Percentiles rank a stretch among this genome's conserved stretches.
phyloP scores from a whole-genome alignment of 2,329 filamentous ascomycete genomes.

The Aspergillus flavus region DNA sequence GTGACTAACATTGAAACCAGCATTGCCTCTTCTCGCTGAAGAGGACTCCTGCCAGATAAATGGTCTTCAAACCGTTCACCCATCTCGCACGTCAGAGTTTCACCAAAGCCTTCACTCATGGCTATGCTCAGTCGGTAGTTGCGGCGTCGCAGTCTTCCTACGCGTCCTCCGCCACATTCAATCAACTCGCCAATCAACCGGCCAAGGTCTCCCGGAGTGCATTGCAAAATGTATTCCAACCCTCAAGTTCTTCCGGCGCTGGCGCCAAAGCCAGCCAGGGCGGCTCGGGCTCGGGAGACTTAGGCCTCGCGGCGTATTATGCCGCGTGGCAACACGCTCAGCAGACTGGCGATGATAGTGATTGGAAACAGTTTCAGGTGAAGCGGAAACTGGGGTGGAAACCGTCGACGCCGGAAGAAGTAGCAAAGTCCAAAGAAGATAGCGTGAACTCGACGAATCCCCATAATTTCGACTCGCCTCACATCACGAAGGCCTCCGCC shows the following conservation, averaged over 20 bases:
- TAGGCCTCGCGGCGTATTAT: slow-evolving; percentile 84
- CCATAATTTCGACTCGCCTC: slow-evolving; percentile 62
- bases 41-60: slow-evolving; percentile 77
- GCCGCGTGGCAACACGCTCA: slow-evolving; percentile 84
- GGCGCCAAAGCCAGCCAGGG: slow-evolving; percentile 62
- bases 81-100: slow-evolving; percentile 96
- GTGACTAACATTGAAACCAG: slow-evolving; percentile 26
- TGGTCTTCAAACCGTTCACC: slow-evolving; percentile 72
- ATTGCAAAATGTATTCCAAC: slow-evolving; percentile 76
- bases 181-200: slow-evolving; percentile 55
- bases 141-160: slow-evolving; percentile 87
- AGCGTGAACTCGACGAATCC: slow-evolving; percentile 22
- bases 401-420: slow-evolving; percentile 49
- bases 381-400: slow-evolving; percentile 90
- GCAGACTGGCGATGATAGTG: slow-evolving; percentile 68
- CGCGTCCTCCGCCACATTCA: slow-evolving; percentile 65
- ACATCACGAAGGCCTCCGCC: slow-evolving; percentile 58
- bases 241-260: slow-evolving; percentile 53
- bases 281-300: slow-evolving; percentile 57
- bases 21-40: slow-evolving; percentile 65
- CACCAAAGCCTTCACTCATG: slow-evolving; percentile 94
- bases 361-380: slow-evolving; percentile 92
- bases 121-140: slow-evolving; percentile 96
- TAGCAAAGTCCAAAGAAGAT: slow-evolving; percentile 28
- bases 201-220: slow-evolving; percentile 57